Conservation (phyloP, 768 basidiomycete species). For the Suillus spraguei region DNA sequence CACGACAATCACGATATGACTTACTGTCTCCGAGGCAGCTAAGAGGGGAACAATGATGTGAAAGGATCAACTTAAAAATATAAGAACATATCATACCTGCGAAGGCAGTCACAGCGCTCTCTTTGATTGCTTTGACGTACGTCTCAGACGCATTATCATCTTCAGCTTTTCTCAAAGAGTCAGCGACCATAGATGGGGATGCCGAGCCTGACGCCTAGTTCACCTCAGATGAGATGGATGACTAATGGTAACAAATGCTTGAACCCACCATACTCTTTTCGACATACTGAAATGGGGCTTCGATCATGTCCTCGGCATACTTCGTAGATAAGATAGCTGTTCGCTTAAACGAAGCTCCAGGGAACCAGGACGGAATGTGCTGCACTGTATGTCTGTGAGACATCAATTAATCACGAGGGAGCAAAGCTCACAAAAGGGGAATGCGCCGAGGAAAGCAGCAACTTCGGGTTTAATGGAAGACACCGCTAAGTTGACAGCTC, state of each 20-base stretch:
- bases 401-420: background rate
- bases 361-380: slow-evolving; percentile 42
- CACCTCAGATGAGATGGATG: background rate
- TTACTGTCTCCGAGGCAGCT: slow-evolving; percentile 35
- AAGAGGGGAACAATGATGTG: background rate
- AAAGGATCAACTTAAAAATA: background rate
- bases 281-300: slow-evolving; percentile 35
- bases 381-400: slow-evolving; percentile 26
- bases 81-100: slow-evolving; percentile 20
- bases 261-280: slow-evolving; percentile 34
- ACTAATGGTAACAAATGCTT: background rate
- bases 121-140: slow-evolving; percentile 27
- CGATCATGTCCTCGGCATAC: slow-evolving; percentile 25
- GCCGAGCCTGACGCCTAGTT: slow-evolving; percentile 27
- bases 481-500: slow-evolving; percentile 25
- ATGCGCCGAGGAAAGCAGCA: slow-evolving; percentile 39
- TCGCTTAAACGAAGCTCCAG: slow-evolving; percentile 39
- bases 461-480: slow-evolving; percentile 29
- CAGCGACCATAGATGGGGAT: slow-evolving; percentile 29
- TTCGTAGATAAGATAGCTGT: slow-evolving; percentile 26
- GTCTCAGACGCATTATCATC: slow-evolving; percentile 10
- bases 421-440: slow-evolving; percentile 34
- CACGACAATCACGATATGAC: slow-evolving; percentile 3
- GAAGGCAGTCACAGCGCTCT: slow-evolving; percentile 32
- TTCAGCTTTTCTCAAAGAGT: slow-evolving; percentile 21